Evolutionary conservation across 2,329 filamentous ascomycete species (phyloP).

Genomic region (Albophoma yamanashiensis): DNA sequence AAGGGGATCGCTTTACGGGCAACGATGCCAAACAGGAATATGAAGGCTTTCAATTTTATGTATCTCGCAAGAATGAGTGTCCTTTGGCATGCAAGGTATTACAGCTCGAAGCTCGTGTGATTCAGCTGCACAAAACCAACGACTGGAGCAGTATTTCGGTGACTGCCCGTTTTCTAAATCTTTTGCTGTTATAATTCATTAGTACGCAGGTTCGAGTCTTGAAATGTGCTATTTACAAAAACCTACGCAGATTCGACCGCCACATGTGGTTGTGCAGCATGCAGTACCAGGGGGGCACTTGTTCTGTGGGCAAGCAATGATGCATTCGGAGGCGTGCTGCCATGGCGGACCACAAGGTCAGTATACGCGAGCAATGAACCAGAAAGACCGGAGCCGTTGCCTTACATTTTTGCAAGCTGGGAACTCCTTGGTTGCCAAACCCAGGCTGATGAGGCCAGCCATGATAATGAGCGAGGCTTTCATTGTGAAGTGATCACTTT

Average conservation of each 20-base stretch:
- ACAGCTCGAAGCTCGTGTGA: too few species aligned
- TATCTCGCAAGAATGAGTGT: too few species aligned
- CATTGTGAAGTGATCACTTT: not conserved
- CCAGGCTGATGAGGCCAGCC: not conserved
- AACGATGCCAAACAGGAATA: too few species aligned
- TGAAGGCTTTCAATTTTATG: too few species aligned
- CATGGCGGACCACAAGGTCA: not conserved
- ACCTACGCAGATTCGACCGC: not conserved
- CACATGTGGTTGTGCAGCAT: not conserved
- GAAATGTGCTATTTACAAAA: not conserved
- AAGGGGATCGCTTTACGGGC: too few species aligned
- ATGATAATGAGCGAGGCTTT: not conserved
- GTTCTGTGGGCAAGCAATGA: not conserved
- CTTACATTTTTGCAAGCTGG: not conserved
- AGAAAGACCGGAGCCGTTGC: not conserved
- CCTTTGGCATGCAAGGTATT: too few species aligned
- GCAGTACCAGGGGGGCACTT: not conserved
- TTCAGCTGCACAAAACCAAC: too few species aligned
- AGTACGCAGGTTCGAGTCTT: not conserved
- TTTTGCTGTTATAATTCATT: not conserved
- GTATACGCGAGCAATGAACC: not conserved
- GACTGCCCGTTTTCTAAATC: not conserved
- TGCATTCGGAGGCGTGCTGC: not conserved
- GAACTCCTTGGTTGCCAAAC: not conserved
- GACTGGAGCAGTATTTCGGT: not conserved